Base-by-base conservation (phyloP, 352 stramenopile species). In the Stramenopiles sp. region DNA sequence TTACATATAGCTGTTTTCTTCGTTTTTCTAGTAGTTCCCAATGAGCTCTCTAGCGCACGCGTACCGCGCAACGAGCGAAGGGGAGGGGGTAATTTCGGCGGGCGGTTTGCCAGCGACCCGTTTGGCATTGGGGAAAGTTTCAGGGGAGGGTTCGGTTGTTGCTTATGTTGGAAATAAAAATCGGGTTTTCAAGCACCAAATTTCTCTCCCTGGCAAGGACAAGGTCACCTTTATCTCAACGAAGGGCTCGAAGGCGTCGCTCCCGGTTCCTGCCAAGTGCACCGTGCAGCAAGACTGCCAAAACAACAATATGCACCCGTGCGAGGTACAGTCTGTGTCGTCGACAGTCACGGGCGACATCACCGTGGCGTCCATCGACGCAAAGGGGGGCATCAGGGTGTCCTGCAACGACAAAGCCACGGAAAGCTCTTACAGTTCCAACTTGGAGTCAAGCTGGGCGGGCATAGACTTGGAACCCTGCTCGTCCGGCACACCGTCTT, bases 241-340 rank as follows among this genome's bases (percentile, higher is more conserved):
- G 35, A 71, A 71, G 35, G 53, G 53, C 6, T 71, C 53, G 1
- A 71, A 71, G 35, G 53, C 53, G 6, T 71, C 53, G 33, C 31
- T 71, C 6, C 53, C 53, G 2, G 53, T 71, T 2, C 33, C n/a
- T n/a, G n/a, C n/a, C n/a, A n/a, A n/a, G n/a, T n/a, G n/a, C n/a
- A n/a, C n/a, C n/a, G n/a, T n/a, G n/a, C n/a, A n/a, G n/a, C n/a
- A n/a, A n/a, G n/a, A n/a, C n/a, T n/a, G n/a, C n/a, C n/a, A n/a
- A n/a, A n/a, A n/a, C n/a, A n/a, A 33, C 12, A 31, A 71, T 6
- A 71, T 71, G 4, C 53, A 71, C 35, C 2, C 4, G 35, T 35
- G 53, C 35, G 53, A 71, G 35, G 12, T 71, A 4, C 53, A 71
- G 35, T 71, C 53, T 6, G 53, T 71, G 31, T 4, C 33, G 1